A percentile compares a stretch with the other conserved stretches of the same genome.
Conservation (phyloP, 768 basidiomycete genomes). For the Hericium erinaceus region DNA sequence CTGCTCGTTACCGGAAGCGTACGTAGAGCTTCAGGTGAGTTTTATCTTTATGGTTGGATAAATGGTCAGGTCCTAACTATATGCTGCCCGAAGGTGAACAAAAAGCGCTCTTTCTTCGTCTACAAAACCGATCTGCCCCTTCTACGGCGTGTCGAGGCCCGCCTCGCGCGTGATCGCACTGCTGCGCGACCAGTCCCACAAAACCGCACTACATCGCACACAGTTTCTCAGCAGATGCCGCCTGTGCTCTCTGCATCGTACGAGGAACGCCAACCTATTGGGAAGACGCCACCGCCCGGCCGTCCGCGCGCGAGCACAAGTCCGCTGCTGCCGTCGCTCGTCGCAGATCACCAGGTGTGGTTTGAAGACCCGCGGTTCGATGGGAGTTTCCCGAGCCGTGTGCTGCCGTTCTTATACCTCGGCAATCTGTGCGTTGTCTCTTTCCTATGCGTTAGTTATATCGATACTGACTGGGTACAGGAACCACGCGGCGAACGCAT, state of each 20-base stretch:
- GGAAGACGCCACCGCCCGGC: constrained; percentile 7
- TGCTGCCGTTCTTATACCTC: constrained; percentile 88
- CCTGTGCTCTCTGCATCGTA: constrained; percentile 22
- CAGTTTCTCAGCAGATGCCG: constrained; percentile 7
- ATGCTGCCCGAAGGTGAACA: constrained; percentile 32
- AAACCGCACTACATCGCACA: neutral
- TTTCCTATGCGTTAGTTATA: constrained; percentile 4
- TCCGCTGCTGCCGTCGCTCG: constrained; percentile 54
- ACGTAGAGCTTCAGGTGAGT: constrained; percentile 69
- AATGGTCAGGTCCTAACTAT: neutral
- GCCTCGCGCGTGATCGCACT: constrained; percentile 24
- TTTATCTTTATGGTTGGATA: constrained; percentile 8
- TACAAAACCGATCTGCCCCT: constrained; percentile 74
- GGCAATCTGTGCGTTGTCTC: constrained; percentile 72
- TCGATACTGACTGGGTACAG: constrained; percentile 28
- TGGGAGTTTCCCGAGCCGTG: constrained; percentile 90
- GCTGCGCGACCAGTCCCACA: neutral
- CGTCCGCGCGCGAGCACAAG: constrained; percentile 68
- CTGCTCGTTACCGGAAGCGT: constrained; percentile 77
- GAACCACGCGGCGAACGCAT: constrained; percentile 89
- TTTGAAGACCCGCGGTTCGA: constrained; percentile 91
- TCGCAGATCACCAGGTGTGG: constrained; percentile 80
- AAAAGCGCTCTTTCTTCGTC: constrained; percentile 83
- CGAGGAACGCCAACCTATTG: constrained; percentile 4
- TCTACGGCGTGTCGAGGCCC: constrained; percentile 59